phyloP scores from a whole-genome alignment of 495 filamentous ascomycete genomes.

The Daldinia caldariorum region DNA sequence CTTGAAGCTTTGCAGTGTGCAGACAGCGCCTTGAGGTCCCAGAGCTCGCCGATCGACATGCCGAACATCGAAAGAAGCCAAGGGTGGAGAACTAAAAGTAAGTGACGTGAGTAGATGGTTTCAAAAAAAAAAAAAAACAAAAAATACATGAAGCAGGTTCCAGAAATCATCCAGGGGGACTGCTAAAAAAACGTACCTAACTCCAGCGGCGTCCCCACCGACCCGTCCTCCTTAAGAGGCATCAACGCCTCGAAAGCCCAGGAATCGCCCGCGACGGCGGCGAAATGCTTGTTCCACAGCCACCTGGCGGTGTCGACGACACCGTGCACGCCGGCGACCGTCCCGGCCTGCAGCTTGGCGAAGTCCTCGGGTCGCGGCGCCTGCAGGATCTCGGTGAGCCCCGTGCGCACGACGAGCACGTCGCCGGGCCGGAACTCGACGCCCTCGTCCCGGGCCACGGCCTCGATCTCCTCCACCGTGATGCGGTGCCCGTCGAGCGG shows the following conservation, averaged over 20 bases:
- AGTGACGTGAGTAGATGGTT: neutral
- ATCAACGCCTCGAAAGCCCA: constrained; percentile 59
- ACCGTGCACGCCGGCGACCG: constrained; percentile 57
- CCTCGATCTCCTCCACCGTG: constrained; percentile 64
- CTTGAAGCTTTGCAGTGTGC: constrained; percentile 62
- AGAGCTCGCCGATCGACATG: constrained; percentile 69
- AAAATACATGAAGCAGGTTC: neutral
- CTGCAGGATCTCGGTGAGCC: constrained; percentile 69
- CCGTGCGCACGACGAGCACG: constrained; percentile 73
- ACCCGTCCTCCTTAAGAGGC: constrained; percentile 51
- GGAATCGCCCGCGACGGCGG: constrained; percentile 62
- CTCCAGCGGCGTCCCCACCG: constrained; percentile 32
- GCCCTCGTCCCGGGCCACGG: constrained; percentile 65
- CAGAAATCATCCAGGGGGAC: neutral
- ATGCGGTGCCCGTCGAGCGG: constrained; percentile 70
- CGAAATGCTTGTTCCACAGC: constrained; percentile 65
- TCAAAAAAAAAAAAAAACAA: neutral
- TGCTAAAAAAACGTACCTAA: constrained; percentile 46
- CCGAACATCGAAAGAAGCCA: constrained; percentile 73
- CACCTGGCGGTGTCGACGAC: constrained; percentile 66
- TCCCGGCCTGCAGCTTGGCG: constrained; percentile 49
- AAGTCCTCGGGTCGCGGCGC: constrained; percentile 57
- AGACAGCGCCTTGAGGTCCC: constrained; percentile 65
- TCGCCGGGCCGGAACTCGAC: constrained; percentile 68
- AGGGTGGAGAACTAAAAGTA: constrained; percentile 64